phyloP scores from a whole-genome alignment of 1,284 basidiomycete genomes.

The Ustilago cynodontis region DNA sequence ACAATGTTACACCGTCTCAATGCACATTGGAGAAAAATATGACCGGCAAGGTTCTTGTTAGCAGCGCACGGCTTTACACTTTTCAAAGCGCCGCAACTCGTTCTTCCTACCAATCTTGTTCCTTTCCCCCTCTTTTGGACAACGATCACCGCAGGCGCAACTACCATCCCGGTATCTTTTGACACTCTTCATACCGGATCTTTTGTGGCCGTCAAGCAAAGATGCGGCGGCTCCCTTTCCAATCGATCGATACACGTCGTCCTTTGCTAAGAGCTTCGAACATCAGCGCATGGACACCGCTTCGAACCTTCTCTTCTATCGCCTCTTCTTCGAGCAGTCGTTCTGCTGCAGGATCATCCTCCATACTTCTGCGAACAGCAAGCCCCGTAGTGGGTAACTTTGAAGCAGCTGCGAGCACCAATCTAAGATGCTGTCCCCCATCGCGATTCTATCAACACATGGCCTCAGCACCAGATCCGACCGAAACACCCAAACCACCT shows the following conservation, averaged over 20 bases:
- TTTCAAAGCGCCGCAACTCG: background rate
- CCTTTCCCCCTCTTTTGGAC: no score
- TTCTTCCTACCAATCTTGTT: background rate
- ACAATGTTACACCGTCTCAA: no score
- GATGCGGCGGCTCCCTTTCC: constrained; percentile 38
- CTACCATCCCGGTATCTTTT: no score
- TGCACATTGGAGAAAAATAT: no score
- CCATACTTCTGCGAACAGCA: background rate
- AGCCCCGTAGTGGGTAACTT: no score
- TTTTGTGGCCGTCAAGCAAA: no score
- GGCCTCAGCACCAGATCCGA: constrained; percentile 14
- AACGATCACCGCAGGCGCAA: background rate
- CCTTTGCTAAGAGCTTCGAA: constrained; percentile 17
- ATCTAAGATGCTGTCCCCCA: background rate
- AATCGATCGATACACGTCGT: constrained; percentile 24
- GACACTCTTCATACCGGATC: no score
- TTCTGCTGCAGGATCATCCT: background rate
- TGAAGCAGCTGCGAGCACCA: background rate
- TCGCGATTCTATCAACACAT: constrained; percentile 32
- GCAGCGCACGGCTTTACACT: constrained; percentile 3
- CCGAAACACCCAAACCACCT: background rate
- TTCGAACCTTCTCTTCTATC: constrained; percentile 21
- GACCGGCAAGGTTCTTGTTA: no score
- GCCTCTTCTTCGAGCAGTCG: constrained; percentile 3
- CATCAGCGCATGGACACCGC: constrained; percentile 9